Evolutionary conservation across 2,329 filamentous ascomycete genomes (phyloP).

Genomic region (Fusarium palustre): DNA sequence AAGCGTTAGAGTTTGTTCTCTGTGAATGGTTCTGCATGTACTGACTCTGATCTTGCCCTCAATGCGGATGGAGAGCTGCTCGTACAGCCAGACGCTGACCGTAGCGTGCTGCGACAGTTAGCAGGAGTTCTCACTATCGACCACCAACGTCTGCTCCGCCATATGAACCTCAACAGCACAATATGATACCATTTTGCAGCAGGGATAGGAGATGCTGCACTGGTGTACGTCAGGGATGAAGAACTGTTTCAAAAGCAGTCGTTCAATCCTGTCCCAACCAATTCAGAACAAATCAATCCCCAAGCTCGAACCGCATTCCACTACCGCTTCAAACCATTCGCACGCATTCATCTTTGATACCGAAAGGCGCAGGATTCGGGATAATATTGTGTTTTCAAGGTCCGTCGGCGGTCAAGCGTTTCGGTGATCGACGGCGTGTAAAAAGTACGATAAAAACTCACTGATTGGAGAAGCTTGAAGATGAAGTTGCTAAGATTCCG

Average conservation of each 20-base stretch:
- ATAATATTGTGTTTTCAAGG: slow-evolving; percentile 27
- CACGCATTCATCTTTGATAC: not conserved
- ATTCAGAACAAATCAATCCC: not conserved
- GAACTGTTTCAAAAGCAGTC: not conserved
- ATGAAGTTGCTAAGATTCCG: slow-evolving; percentile 57
- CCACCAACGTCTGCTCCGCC: not conserved
- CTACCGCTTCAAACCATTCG: not conserved
- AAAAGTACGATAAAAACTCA: slow-evolving; percentile 46
- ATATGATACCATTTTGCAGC: not conserved
- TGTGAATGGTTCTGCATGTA: slow-evolving; percentile 17
- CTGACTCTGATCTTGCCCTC: slow-evolving; percentile 94
- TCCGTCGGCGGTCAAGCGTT: slow-evolving; percentile 30
- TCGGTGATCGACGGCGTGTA: not conserved
- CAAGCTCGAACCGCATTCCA: not conserved
- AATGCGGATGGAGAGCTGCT: slow-evolving; percentile 93
- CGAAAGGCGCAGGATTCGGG: not conserved
- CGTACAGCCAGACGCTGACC: slow-evolving; percentile 96
- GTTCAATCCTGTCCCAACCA: not conserved
- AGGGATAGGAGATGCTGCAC: not conserved
- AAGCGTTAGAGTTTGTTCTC: slow-evolving; percentile 2
- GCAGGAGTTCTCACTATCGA: slow-evolving; percentile 9
- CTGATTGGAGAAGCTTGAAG: slow-evolving; percentile 81
- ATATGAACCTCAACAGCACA: slow-evolving; percentile 6
- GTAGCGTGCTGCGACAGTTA: slow-evolving; percentile 72
- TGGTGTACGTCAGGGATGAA: not conserved